Evolutionary conservation across 768 basidiomycete species (phyloP).

Genomic region (Pleurotus pulmonarius): DNA sequence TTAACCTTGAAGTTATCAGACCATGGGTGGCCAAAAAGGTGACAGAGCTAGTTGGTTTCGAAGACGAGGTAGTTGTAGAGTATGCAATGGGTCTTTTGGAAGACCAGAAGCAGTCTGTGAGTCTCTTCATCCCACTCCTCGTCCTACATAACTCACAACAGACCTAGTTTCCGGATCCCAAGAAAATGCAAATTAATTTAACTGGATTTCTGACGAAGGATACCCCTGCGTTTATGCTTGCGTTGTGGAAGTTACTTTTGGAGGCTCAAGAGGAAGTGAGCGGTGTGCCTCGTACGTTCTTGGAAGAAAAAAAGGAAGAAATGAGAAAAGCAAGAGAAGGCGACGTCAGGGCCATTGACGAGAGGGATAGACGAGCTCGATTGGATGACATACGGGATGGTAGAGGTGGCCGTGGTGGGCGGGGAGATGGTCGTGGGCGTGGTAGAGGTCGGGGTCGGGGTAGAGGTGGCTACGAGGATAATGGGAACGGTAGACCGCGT

Average conservation of each 20-base stretch:
- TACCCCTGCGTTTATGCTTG: constrained; percentile 82
- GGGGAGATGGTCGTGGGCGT: constrained; percentile 58
- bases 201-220: constrained; percentile 90
- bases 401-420: constrained; percentile 38
- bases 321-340: constrained; percentile 67
- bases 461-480: constrained; percentile 43
- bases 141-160: not conserved
- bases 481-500: constrained; percentile 34
- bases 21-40: constrained; percentile 97
- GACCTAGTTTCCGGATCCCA: constrained; percentile 79
- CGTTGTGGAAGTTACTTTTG: constrained; percentile 87
- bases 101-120: constrained; percentile 77
- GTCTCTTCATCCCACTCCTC: constrained; percentile 18
- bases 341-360: constrained; percentile 63
- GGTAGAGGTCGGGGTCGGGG: constrained; percentile 42
- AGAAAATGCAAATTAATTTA: constrained; percentile 93
- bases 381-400: constrained; percentile 67
- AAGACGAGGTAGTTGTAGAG: constrained; percentile 96
- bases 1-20: constrained; percentile 86
- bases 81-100: constrained; percentile 95
- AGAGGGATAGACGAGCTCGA: constrained; percentile 64
- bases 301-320: constrained; percentile 91
- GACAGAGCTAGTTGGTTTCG: constrained; percentile 85
- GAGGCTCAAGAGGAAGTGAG: constrained; percentile 88
- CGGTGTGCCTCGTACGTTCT: constrained; percentile 85